phyloP scores from a whole-genome alignment of 1,284 basidiomycete species.

The Ustilago vetiveriae region DNA sequence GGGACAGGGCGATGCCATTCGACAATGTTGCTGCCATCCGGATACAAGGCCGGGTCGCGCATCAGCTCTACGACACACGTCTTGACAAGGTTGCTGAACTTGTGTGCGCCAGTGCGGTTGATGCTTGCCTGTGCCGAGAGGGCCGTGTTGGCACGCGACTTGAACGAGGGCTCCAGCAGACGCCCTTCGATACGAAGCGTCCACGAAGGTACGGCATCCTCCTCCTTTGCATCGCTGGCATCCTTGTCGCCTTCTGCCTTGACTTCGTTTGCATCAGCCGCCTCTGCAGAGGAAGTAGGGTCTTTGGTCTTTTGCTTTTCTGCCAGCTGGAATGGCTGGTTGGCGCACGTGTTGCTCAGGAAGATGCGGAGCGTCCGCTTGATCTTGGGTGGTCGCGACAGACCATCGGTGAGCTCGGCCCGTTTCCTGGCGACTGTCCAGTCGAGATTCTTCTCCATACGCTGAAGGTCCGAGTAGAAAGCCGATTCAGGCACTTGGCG shows the following conservation, averaged over 20 bases:
- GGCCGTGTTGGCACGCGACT: conserved; percentile 59
- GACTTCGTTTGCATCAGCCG: conserved; percentile 24
- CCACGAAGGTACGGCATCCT: conserved; percentile 91
- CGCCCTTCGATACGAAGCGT: conserved; percentile 87
- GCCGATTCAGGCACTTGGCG: conserved; percentile 69
- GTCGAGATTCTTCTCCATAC: conserved; percentile 89
- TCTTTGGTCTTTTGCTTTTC: conserved; percentile 55
- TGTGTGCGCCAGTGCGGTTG: conserved; percentile 67
- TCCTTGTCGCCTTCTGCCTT: conserved; percentile 28
- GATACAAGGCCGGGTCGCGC: conserved; percentile 81
- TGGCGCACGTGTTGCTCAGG: conserved; percentile 84
- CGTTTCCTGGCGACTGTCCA: conserved; percentile 93
- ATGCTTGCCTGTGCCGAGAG: conserved; percentile 60
- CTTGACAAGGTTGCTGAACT: conserved; percentile 87
- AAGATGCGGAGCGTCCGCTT: conserved; percentile 87
- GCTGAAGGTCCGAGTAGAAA: conserved; percentile 85
- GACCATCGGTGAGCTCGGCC: conserved; percentile 73
- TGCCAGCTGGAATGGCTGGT: conserved; percentile 72
- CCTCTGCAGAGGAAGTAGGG: conserved; percentile 11
- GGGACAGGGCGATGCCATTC: conserved; percentile 70
- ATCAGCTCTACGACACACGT: conserved; percentile 86
- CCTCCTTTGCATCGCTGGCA: conserved; percentile 53
- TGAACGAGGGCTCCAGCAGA: conserved; percentile 72
- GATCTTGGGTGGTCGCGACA: conserved; percentile 69
- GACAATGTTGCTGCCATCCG: conserved; percentile 69